Evolutionary conservation across 106 monocot species (phyloP), one percentile per base, ranked within the genome.

Genomic region (Hemerocallis citrina): DNA sequence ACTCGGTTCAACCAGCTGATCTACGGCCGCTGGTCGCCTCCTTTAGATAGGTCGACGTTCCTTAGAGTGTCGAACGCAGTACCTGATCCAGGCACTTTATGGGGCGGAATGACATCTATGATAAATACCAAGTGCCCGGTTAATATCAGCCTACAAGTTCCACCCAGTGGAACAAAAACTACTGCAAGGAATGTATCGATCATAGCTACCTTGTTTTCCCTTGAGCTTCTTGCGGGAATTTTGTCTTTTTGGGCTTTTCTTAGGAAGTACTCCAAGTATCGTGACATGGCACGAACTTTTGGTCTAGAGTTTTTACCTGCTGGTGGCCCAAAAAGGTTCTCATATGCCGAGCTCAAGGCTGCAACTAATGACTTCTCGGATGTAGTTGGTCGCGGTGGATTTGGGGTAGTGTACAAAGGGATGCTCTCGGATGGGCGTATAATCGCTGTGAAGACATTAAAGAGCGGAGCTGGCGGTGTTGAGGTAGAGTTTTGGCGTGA

Each of bases 401-500:
- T 73, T 73, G 87, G 82, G 0, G 32, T 49, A 0, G 87, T 83
- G 16, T 88, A 71, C 64, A 69, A 65, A 22, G 87, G 87, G 55
- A 42, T 60, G 44, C 75, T 88, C 32, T 34, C 71, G 1, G 84
- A 89, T 62, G 55, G 77, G 31, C 77, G 84, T 8, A 66, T 64
- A n/a, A 37, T 88, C 1, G 80, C 89, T 1, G 81, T 84, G 22
- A 89, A 88, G 71, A 59, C 55, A 28, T 72, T 83, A 20, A 60
- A 41, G 47, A 68, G 69, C 43, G 63, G 69, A 15, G 59, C 62
- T n/a, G 73, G 82, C 1, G 73, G 79, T 3, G 80, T 69, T 21
- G 92, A 92, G 50, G 64, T 69, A 0, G 86, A 92, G 24, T 92
- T 92, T 68, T 83, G 86, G 86, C 83, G 77, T 0, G 92, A 92